Evolutionary conservation across 148 eudicot species (phyloP), one percentile per base, ranked within the genome.

Genomic region (Amaranthus cruentus): DNA sequence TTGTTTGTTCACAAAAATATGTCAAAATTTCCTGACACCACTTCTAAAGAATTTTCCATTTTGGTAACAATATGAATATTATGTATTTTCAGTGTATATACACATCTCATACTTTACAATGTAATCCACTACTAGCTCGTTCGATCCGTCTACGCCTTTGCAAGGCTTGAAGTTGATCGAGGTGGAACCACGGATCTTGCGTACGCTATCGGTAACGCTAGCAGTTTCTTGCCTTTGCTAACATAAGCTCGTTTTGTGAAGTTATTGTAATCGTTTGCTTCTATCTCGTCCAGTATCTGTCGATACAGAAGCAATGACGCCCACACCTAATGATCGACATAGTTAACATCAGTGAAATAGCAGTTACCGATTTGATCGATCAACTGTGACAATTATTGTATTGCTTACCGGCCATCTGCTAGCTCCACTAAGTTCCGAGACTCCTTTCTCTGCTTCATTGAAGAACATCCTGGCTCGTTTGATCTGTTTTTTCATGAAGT

Each of bases 391-490:
- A 4, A 9, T 3, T 10, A 4, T 66, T 0, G 51, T 18, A 74
- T 28, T 55, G 46, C 90, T 86, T 84, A 96, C 99, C 18, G 99
- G 99, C 97, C 96, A 92, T 96, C 99, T 84, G 66, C 99, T 96
- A 38, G 87, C 92, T 62, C 94, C 71, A 76, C 88, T 90, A 43
- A 96, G 99, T 73, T 92, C 90, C 55, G 84, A 83, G 21, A 96
- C 96, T 9, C 97, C 99, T 77, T 79, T 83, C 78, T 96, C 99
- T 12, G 99, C 99, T 73, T 89, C 90, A 66, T 90, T 90, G 56
- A 96, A 96, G 84, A 92, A 96, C 86, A 83, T 88, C 76, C 97
- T 82, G 5, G 96, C 99, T 83, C 99, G 83, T 82, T 87, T 88
- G 70, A 96, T 90, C 81, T 96, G 99, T 79, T 85, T 85, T 80